Conservation (phyloP, 768 basidiomycete species). For the Lentinula sp. region DNA sequence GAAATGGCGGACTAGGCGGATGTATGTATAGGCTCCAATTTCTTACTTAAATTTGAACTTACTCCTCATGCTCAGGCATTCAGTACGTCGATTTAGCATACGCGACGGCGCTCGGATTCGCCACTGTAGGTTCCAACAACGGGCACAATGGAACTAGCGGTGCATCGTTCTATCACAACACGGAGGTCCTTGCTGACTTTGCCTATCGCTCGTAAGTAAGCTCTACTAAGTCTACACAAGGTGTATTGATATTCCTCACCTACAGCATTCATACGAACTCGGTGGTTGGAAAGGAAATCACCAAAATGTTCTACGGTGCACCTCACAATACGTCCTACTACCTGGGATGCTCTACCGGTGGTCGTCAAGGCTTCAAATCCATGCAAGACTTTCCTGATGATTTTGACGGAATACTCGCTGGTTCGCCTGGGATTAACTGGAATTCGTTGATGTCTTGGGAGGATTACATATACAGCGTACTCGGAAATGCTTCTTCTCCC, state of each 20-base stretch:
- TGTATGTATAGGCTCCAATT: not conserved
- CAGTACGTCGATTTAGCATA: slow-evolving; percentile 11
- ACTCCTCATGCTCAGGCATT: slow-evolving; percentile 9
- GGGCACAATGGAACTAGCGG: slow-evolving; percentile 14
- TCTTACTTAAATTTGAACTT: not conserved
- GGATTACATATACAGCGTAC: not conserved
- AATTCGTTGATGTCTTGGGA: not conserved
- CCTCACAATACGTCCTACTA: slow-evolving; percentile 14
- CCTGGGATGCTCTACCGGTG: slow-evolving; percentile 17
- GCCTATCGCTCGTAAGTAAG: slow-evolving; percentile 8
- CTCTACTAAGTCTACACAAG: not conserved
- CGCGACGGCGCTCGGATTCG: slow-evolving; percentile 11
- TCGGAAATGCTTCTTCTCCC: not conserved
- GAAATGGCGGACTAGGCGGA: slow-evolving; percentile 9
- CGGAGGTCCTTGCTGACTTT: slow-evolving; percentile 15
- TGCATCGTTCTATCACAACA: slow-evolving; percentile 11
- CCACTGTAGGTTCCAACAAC: slow-evolving; percentile 12
- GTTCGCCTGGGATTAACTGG: slow-evolving; percentile 11
- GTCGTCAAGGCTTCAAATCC: slow-evolving; percentile 16
- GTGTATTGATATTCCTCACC: not conserved
- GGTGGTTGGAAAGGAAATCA: slow-evolving; percentile 13
- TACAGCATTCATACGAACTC: slow-evolving; percentile 10
- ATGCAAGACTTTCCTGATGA: slow-evolving; percentile 15
- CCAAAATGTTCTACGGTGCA: slow-evolving; percentile 11
- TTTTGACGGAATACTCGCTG: slow-evolving; percentile 18